Evolutionary conservation across 2,329 filamentous ascomycete species (phyloP).

Genomic region (Laburnicola sp.): DNA sequence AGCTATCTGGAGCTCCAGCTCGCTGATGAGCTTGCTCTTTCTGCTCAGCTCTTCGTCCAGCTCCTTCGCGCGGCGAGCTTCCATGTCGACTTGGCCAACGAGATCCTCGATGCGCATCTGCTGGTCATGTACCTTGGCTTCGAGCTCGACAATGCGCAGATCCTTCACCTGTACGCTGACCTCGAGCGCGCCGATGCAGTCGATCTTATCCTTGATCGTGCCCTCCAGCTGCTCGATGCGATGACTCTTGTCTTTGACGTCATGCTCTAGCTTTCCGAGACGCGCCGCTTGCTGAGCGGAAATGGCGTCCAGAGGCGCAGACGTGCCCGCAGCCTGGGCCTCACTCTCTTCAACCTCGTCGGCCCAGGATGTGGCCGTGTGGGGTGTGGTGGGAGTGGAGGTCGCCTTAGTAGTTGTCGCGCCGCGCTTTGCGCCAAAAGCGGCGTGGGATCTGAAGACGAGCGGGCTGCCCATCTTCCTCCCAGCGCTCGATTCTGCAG

Average conservation of each 20-base stretch:
- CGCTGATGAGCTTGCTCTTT: constrained; percentile 11
- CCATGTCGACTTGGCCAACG: constrained; percentile 18
- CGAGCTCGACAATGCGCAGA: constrained; percentile 4
- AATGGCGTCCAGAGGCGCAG: background rate
- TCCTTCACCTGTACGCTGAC: constrained; percentile 1
- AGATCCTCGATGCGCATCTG: constrained; percentile 19
- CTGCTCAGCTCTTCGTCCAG: constrained; percentile 19
- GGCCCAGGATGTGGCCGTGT: background rate
- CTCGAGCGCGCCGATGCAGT: constrained; percentile 12
- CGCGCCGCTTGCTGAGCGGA: constrained; percentile 4
- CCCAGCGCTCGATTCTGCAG: background rate
- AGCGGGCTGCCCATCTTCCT: background rate
- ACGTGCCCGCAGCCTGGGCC: background rate
- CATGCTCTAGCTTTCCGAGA: constrained; percentile 17
- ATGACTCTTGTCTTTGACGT: constrained; percentile 8
- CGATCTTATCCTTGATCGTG: constrained; percentile 8
- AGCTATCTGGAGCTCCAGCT: constrained; percentile 12
- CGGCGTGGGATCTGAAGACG: background rate
- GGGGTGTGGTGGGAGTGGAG: background rate
- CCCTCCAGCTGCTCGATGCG: constrained; percentile 10
- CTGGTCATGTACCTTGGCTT: constrained; percentile 10
- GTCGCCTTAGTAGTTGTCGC: background rate
- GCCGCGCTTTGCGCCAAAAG: background rate
- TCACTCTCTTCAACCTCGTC: constrained; percentile 1
- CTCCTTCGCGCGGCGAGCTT: constrained; percentile 16